These are phyloP conservation scores for carrot (Daucus carota) DNA, from an alignment of 129 eudicot genomes.

Conservation along the genomic window DNA sequence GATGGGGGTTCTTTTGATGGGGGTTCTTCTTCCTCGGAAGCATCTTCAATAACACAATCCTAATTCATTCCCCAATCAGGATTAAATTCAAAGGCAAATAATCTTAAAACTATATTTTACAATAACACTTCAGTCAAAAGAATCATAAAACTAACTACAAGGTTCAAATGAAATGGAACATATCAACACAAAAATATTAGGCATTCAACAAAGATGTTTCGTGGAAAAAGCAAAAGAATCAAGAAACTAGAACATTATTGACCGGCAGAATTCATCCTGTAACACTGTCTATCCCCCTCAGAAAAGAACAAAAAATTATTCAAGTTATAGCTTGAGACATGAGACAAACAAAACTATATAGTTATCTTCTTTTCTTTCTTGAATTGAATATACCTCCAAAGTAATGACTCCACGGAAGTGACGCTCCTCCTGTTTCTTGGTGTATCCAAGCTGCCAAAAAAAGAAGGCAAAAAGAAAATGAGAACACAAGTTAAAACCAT, in stretches of 20 bases:
- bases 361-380: neutral
- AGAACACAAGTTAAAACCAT: neutral
- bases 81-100: neutral
- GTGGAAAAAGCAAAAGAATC: neutral
- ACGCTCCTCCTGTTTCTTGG: constrained; percentile 92
- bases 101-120: neutral
- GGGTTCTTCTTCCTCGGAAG: constrained; percentile 80
- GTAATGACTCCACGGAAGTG: constrained; percentile 96
- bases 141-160: neutral
- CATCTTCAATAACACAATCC: constrained; percentile 87
- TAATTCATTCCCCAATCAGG: constrained; percentile 22
- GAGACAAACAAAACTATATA: neutral
- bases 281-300: neutral
- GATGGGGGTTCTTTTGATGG: constrained; percentile 77
- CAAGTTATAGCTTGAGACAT: neutral
- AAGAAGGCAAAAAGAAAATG: constrained; percentile 18
- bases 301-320: neutral
- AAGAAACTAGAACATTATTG: neutral
- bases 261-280: neutral
- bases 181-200: neutral
- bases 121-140: neutral
- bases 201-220: neutral
- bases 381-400: constrained; percentile 59
- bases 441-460: constrained; percentile 99
- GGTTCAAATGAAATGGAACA: neutral